A percentile compares a stretch with the other conserved stretches of the same genome.
These are phyloP conservation scores for Chlamydomonas asymmetrica DNA, from an alignment of 139 green algal genomes.

Conservation along the genomic window DNA sequence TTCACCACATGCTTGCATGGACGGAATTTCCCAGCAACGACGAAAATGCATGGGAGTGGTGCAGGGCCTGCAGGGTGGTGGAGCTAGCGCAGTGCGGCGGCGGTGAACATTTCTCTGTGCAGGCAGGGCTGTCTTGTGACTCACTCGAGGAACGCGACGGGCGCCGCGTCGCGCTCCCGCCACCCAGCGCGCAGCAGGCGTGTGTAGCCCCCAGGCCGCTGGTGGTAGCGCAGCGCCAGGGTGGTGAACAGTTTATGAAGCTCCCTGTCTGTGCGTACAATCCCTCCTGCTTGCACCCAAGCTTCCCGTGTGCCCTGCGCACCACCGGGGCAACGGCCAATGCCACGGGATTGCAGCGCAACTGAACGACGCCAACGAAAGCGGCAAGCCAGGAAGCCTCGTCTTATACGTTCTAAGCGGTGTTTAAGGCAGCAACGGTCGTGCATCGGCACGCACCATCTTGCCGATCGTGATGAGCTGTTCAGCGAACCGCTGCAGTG, in stretches of 20 bases:
- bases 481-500: constrained; percentile 82
- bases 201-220: constrained; percentile 88
- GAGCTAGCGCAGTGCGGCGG: neutral
- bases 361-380: too few relatives aligned
- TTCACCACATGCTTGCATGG: too few relatives aligned
- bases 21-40: too few relatives aligned
- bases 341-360: too few relatives aligned
- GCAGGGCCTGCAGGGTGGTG: neutral
- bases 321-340: neutral
- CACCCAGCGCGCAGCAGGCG: constrained; percentile 72
- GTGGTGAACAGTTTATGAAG: constrained; percentile 88
- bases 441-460: constrained; percentile 47
- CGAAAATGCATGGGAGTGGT: too few relatives aligned
- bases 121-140: neutral
- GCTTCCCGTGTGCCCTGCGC: constrained; percentile 67
- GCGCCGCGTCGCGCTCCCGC: constrained; percentile 73
- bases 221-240: constrained; percentile 83
- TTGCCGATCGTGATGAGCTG: constrained; percentile 83
- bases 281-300: constrained; percentile 49
- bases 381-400: too few relatives aligned
- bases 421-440: neutral
- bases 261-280: constrained; percentile 75
- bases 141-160: constrained; percentile 92
- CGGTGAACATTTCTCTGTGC: neutral
- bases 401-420: neutral